A percentile compares a stretch with the other conserved stretches of the same genome.
Evolutionary conservation across 2,329 filamentous ascomycete species (phyloP).

Genomic region (Sarocladium oryzae): DNA sequence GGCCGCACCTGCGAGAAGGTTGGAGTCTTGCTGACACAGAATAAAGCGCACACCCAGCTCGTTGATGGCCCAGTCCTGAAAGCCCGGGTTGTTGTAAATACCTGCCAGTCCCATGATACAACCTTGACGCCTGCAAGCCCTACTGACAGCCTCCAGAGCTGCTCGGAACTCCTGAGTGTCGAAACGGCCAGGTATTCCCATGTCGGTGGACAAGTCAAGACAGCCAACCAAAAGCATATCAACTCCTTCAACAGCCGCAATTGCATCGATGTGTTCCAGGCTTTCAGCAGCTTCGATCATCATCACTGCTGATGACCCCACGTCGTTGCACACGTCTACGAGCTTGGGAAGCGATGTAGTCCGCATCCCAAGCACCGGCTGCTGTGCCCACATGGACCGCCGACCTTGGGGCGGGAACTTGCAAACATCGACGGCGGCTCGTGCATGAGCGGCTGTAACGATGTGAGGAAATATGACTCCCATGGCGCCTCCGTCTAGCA

Average conservation of each 20-base stretch:
- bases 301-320: constrained; percentile 18
- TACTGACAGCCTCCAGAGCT: constrained; percentile 14
- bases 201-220: constrained; percentile 21
- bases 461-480: too few relatives aligned
- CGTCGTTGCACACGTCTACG: constrained; percentile 16
- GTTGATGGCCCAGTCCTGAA: constrained; percentile 11
- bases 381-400: constrained; percentile 16
- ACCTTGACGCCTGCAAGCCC: constrained; percentile 14
- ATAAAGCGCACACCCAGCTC: constrained; percentile 6
- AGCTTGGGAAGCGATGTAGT: neutral
- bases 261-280: constrained; percentile 20
- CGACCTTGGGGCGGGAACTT: constrained; percentile 16
- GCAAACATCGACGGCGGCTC: constrained; percentile 12
- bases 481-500: too few relatives aligned
- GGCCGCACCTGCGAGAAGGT: neutral
- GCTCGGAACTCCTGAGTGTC: constrained; percentile 13
- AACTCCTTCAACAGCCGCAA: constrained; percentile 23
- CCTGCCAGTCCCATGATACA: constrained; percentile 19
- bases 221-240: constrained; percentile 26
- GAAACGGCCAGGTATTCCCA: constrained; percentile 19
- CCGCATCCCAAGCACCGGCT: neutral
- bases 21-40: constrained; percentile 5
- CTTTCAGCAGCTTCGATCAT: constrained; percentile 22
- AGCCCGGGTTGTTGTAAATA: constrained; percentile 15
- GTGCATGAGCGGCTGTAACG: constrained; percentile 13